Evolutionary conservation across 2,329 filamentous ascomycete genomes (phyloP), one percentile per base, ranked within the genome.

Genomic region (Cryphonectria carpinicola): DNA sequence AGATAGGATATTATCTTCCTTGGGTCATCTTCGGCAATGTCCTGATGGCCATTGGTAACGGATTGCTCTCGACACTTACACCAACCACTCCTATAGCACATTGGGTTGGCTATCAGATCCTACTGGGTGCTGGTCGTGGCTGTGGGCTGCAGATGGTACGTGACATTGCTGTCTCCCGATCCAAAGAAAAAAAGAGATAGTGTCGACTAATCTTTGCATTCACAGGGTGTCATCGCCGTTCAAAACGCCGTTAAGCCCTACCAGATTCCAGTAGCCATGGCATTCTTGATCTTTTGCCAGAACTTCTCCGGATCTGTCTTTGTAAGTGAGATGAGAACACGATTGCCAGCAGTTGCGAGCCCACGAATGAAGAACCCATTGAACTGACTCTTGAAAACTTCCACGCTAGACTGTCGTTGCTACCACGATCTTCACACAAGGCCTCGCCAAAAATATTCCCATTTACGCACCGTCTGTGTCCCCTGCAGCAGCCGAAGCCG

Each of bases 221-320:
- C 79, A 66, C 77, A 84, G 35, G 77, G 84, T 14, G 41, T 65
- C 2, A 64, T 64, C 1, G 82, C 84, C 6, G 82, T 86, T 1
- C 86, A 88, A 75, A 86, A 83, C 28, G 82, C 84, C 0, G 79
- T 87, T 1, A 76, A 82, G 0, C 79, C 82, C 39, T 80, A 82
- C 2, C 80, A 84, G 60, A 80, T 87, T 13, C 83, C 85, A 1
- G 81, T 86, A 3, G 86, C 80, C 54, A 86, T 82, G 8, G 83
- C 85, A 1, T 82, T 79, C 56, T 80, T 86, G 0, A 81, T 83
- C 28, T 90, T 92, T 79, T 88, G 88, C 79, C 88, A 92, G 76
- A 84, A 84, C 0, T 82, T 92, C 1, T 89, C 90, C 49, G 90
- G 89, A 2, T 88, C 90, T 0, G 78, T 92, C 22, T 86, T 87